Evolutionary conservation across 2,329 filamentous ascomycete species (phyloP), one percentile per base, ranked within the genome.

Genomic region (Cadophora gregata): DNA sequence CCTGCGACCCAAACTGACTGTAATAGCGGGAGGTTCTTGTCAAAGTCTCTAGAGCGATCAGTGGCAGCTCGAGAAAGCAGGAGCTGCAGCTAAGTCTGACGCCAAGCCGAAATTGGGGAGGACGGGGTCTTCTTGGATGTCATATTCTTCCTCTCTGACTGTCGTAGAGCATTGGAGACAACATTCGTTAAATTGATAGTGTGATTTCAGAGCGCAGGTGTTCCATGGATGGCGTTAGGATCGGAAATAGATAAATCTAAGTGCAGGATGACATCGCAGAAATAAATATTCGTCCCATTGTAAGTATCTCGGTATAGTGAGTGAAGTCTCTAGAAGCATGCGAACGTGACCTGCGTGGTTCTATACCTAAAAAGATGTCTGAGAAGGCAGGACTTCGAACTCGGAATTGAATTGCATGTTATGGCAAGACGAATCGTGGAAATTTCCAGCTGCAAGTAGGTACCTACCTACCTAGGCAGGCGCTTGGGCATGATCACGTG

Each of bases 111-210:
- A 85, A 94, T 76, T 99, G 96, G 95, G 95, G 95, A 72, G 96
- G 96, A 33, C 85, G 93, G 78, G 96, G 95, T 14, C 81, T 96
- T 78, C 81, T 99, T 74, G 95, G 95, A 63, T 99, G 95, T 78
- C 94, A 97, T 81, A 86, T 98, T 70, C 80, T 97, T 71, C 93
- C 93, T 29, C 72, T 96, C 65, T 97, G 47, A 19, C 33, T n/a
- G 45, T 61, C n/a, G n/a, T 62, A n/a, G 25, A 19, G 21, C 9
- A 24, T 58, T n/a, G 4, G 29, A 51, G 45, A 29, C 47, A 25
- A 31, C 21, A 27, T n/a, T 19, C 4, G 25, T 63, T 59, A 12
- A 10, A 45, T 31, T 27, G 25, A 16, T 24, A 47, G 19, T n/a
- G 19, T n/a, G 45, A 21, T 21, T 60, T 59, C 62, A 56, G 33